Percentiles rank a stretch among this genome's conserved stretches.
Conservation (phyloP, 257 asterid species). For the Cordia subcordata region DNA sequence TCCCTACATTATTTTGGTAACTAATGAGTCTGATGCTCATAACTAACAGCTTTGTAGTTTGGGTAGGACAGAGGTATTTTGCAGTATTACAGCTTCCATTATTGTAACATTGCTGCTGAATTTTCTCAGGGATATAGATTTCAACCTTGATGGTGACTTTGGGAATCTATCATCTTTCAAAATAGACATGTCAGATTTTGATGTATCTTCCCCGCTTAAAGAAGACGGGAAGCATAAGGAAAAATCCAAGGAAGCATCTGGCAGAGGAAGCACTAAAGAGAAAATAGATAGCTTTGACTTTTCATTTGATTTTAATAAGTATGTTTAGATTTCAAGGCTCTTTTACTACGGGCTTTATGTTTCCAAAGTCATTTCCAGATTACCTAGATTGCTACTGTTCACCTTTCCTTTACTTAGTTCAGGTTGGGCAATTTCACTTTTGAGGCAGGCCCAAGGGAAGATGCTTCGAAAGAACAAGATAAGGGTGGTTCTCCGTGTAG, state of each 20-base stretch:
- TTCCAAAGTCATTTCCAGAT: background rate
- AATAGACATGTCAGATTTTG: conserved; percentile 78
- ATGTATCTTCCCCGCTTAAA: conserved; percentile 59
- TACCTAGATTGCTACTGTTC: background rate
- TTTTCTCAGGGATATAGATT: conserved; percentile 77
- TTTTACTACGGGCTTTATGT: conserved; percentile 1
- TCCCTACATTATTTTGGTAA: background rate
- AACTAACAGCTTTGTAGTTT: conserved; percentile 6
- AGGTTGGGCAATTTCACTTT: conserved; percentile 62
- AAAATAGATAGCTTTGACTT: conserved; percentile 56
- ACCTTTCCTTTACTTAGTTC: conserved; percentile 18
- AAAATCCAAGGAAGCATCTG: conserved; percentile 36
- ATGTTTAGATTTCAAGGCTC: conserved; percentile 10
- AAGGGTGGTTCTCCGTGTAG: conserved; percentile 32
- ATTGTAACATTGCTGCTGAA: conserved; percentile 16
- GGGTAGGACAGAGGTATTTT: conserved; percentile 5
- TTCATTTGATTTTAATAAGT: conserved; percentile 83
- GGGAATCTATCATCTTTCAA: conserved; percentile 77
- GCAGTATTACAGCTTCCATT: conserved; percentile 14
- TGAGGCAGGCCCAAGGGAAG: conserved; percentile 39
- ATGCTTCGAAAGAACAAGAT: conserved; percentile 37
- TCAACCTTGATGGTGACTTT: conserved; percentile 72
- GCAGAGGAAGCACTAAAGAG: conserved; percentile 43
- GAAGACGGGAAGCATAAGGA: conserved; percentile 55
- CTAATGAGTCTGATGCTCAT: background rate